These are phyloP conservation scores for Serendipita vermifera DNA, from an alignment of 768 basidiomycete species.

Conservation along the genomic window DNA sequence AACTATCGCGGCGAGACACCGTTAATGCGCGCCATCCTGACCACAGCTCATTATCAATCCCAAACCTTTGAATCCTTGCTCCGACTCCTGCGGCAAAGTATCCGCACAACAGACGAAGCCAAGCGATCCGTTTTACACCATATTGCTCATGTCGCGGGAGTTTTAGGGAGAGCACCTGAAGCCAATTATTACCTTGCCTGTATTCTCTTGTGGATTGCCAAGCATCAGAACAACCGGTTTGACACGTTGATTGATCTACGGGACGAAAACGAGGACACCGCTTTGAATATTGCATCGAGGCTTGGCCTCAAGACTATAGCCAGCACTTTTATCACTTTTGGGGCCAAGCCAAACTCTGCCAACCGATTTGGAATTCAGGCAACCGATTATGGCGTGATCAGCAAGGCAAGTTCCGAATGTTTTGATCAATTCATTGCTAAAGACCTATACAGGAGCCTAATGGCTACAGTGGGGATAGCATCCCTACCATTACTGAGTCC, in stretches of 20 bases:
- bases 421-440: too few relatives aligned
- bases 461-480: too few relatives aligned
- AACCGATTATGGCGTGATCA: constrained; percentile 89
- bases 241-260: constrained; percentile 74
- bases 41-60: constrained; percentile 71
- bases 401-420: constrained; percentile 44
- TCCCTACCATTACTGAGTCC: too few relatives aligned
- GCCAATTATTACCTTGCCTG: constrained; percentile 89
- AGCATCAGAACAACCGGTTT: constrained; percentile 55
- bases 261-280: constrained; percentile 93
- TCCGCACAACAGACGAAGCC: constrained; percentile 80
- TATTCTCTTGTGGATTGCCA: constrained; percentile 75
- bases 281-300: constrained; percentile 86
- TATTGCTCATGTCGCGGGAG: constrained; percentile 71
- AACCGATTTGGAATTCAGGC: constrained; percentile 92
- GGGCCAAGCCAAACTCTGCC: constrained; percentile 74
- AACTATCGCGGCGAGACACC: constrained; percentile 93
- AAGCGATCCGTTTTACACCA: constrained; percentile 85
- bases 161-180: constrained; percentile 68
- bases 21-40: constrained; percentile 79
- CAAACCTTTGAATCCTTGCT: constrained; percentile 63
- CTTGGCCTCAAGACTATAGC: constrained; percentile 86
- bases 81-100: constrained; percentile 49
- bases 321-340: constrained; percentile 75
- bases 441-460: too few relatives aligned